Percentiles rank a stretch among this genome's conserved stretches.
These are phyloP conservation scores for Spiromastix sp. DNA, from an alignment of 2,329 filamentous ascomycete species.

Conservation along the genomic window DNA sequence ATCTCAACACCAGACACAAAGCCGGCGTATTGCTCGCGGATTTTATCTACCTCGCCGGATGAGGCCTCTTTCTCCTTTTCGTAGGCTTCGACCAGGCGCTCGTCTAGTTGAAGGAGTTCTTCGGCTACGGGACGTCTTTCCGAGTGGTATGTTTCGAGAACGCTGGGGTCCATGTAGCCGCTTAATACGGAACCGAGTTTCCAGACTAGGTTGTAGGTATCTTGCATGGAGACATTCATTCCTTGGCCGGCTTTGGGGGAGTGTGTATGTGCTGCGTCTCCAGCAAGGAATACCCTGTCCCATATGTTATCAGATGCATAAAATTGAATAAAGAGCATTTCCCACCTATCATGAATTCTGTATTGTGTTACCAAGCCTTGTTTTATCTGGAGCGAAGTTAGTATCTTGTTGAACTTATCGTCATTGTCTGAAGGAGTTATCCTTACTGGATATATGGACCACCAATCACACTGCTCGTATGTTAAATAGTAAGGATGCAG, in stretches of 20 bases:
- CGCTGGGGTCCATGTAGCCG: slow-evolving; percentile 31
- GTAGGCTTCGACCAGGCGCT: neutral
- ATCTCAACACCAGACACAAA: slow-evolving; percentile 51
- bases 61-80: slow-evolving; percentile 51
- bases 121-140: neutral
- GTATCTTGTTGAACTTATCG: neutral
- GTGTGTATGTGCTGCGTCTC: slow-evolving; percentile 55
- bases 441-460: slow-evolving; percentile 57
- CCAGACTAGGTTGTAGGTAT: slow-evolving; percentile 78
- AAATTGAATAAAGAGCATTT: too few relatives aligned
- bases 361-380: too few relatives aligned
- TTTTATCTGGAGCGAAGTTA: too few relatives aligned
- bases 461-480: slow-evolving; percentile 57
- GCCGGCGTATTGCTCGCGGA: slow-evolving; percentile 49
- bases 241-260: slow-evolving; percentile 57
- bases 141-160: slow-evolving; percentile 1
- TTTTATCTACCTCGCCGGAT: slow-evolving; percentile 53
- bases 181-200: slow-evolving; percentile 64
- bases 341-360: too few relatives aligned
- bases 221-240: slow-evolving; percentile 37
- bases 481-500: slow-evolving; percentile 56
- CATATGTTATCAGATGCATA: too few relatives aligned
- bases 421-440: slow-evolving; percentile 48
- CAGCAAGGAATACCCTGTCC: slow-evolving; percentile 55
- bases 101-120: slow-evolving; percentile 1